phyloP scores from a whole-genome alignment of 75 land plant genomes.

The Isoetes taiwanensis region DNA sequence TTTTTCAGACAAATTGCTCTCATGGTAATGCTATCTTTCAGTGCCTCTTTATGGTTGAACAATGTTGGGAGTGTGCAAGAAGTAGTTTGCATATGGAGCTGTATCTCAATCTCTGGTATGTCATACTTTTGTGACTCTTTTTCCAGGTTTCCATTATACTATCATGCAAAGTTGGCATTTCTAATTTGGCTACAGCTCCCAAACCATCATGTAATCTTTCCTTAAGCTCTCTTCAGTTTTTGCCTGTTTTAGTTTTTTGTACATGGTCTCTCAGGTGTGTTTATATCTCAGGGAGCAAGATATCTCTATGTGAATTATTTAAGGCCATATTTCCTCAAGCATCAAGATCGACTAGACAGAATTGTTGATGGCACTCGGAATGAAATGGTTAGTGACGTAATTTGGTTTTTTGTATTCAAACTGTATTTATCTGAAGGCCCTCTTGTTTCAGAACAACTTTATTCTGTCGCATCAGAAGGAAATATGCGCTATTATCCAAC shows the following conservation, averaged over 20 bases:
- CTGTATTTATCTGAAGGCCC: too few relatives aligned
- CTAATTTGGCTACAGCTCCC: constrained; percentile 97
- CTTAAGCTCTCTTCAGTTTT: not conserved
- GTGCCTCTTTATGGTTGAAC: not conserved
- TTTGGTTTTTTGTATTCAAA: too few relatives aligned
- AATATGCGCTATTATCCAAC: too few relatives aligned
- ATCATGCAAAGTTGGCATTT: constrained; percentile 77
- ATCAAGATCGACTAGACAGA: constrained; percentile 52
- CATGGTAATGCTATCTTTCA: constrained; percentile 35
- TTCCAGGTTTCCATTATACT: constrained; percentile 78
- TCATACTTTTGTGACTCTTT: not conserved
- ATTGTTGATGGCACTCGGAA: constrained; percentile 26
- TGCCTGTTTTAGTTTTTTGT: not conserved
- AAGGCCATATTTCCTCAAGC: constrained; percentile 56
- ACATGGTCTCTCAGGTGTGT: not conserved
- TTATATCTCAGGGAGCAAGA: constrained; percentile 46
- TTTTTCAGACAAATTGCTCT: constrained; percentile 53
- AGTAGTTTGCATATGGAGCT: not conserved
- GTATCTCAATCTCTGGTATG: not conserved
- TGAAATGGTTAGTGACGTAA: constrained; percentile 64
- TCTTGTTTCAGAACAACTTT: too few relatives aligned
- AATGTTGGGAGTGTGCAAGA: not conserved
- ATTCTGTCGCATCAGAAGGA: too few relatives aligned
- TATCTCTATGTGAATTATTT: constrained; percentile 36
- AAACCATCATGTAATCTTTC: constrained; percentile 31